These are phyloP conservation scores for Termitomyces sp. DNA, from an alignment of 768 basidiomycete genomes.

Conservation along the genomic window DNA sequence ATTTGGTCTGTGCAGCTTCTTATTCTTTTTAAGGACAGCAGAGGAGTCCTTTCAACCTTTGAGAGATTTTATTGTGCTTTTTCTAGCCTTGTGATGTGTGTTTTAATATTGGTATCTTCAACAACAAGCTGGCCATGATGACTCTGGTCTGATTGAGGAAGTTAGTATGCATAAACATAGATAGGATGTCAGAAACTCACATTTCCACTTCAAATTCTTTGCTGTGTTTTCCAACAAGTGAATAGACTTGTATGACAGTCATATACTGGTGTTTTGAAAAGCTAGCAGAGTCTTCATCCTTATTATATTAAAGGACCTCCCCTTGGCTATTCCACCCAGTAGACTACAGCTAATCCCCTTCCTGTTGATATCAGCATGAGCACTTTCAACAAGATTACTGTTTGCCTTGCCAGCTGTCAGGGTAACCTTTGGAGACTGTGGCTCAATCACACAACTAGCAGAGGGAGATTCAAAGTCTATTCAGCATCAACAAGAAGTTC, in stretches of 20 bases:
- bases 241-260: neutral
- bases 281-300: neutral
- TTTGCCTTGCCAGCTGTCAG: constrained; percentile 16
- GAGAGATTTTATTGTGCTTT: neutral
- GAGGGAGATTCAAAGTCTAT: too few species aligned
- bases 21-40: too few species aligned
- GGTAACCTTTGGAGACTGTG: too few species aligned
- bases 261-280: neutral
- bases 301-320: neutral
- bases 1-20: too few species aligned
- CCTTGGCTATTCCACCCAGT: neutral
- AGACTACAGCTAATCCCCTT: constrained; percentile 16
- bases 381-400: constrained; percentile 22
- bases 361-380: constrained; percentile 20
- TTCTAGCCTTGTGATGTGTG: neutral
- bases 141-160: neutral
- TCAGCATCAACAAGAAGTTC: too few species aligned
- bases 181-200: neutral
- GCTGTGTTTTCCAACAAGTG: neutral
- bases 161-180: neutral
- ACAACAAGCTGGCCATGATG: neutral
- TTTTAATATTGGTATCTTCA: constrained; percentile 6
- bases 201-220: neutral
- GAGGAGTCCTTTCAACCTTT: neutral
- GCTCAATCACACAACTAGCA: too few species aligned